Evolutionary conservation across 2,329 filamentous ascomycete genomes (phyloP).

Genomic region (Magnaporthiopsis rhizophila): DNA sequence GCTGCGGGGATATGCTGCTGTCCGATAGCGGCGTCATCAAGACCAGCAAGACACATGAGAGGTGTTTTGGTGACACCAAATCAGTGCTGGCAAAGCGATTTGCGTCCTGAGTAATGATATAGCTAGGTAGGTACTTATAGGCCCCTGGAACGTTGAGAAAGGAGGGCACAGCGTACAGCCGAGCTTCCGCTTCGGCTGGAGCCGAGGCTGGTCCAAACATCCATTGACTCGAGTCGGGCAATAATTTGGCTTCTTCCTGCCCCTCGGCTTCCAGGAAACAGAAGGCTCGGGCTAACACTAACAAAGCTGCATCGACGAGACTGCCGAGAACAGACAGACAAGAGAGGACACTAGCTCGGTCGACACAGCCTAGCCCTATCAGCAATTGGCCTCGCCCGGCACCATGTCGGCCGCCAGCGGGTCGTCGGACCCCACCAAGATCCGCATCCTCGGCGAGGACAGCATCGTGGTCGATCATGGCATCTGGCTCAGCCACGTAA

Average conservation of each 20-base stretch:
- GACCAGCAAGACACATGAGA: too few species aligned
- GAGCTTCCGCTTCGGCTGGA: neutral
- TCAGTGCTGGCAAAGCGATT: too few species aligned
- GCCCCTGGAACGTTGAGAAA: neutral
- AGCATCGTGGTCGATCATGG: constrained; percentile 88
- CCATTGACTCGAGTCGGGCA: neutral
- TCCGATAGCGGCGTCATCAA: too few species aligned
- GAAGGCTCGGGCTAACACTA: neutral
- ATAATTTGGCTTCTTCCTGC: neutral
- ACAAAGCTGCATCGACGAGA: neutral
- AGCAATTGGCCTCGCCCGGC: neutral
- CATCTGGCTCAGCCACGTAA: constrained; percentile 77
- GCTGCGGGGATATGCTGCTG: too few species aligned
- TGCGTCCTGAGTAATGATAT: neutral
- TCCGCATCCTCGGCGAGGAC: constrained; percentile 80
- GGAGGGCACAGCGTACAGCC: neutral
- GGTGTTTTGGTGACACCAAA: too few species aligned
- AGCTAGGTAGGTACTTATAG: too few species aligned
- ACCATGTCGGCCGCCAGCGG: constrained; percentile 15
- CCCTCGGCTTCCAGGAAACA: neutral
- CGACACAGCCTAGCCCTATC: neutral
- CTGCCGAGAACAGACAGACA: neutral
- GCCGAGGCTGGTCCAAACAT: neutral
- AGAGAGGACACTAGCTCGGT: neutral
- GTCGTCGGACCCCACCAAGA: constrained; percentile 41